Evolutionary conservation across 2,329 filamentous ascomycete species (phyloP).

Genomic region (Claviceps quebecensis): DNA sequence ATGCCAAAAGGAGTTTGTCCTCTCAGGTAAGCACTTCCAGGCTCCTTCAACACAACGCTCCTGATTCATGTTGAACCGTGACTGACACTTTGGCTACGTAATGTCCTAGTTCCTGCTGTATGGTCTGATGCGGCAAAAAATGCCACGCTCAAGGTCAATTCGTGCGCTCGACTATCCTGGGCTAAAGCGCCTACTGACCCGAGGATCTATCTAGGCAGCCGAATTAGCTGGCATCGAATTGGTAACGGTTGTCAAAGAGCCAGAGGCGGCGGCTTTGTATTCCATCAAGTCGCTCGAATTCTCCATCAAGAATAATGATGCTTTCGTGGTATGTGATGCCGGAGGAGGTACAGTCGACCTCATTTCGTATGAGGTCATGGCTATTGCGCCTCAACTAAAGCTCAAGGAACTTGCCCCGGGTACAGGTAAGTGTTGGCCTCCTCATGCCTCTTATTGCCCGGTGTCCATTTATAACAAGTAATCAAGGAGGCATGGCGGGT

Average conservation of each 20-base stretch:
- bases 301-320: slow-evolving; percentile 27
- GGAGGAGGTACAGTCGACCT: slow-evolving; percentile 41
- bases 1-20: slow-evolving; percentile 20
- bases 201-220: slow-evolving; percentile 16
- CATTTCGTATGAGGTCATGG: slow-evolving; percentile 35
- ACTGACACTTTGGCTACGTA: neutral
- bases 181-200: neutral
- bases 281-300: slow-evolving; percentile 29
- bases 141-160: slow-evolving; percentile 21
- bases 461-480: neutral
- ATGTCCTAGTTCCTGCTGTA: slow-evolving; percentile 43
- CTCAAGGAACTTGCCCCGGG: slow-evolving; percentile 13
- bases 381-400: slow-evolving; percentile 7
- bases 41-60: neutral
- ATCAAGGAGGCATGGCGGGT: slow-evolving; percentile 11
- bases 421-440: slow-evolving; percentile 6
- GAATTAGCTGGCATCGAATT: slow-evolving; percentile 24
- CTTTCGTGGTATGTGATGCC: slow-evolving; percentile 38
- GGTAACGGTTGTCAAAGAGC: slow-evolving; percentile 35
- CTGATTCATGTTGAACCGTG: neutral
- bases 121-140: slow-evolving; percentile 42
- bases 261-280: slow-evolving; percentile 37
- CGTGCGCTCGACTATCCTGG: neutral
- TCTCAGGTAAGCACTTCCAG: slow-evolving; percentile 22
- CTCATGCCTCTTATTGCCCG: no score